Base-by-base conservation (phyloP, 1,284 basidiomycete genomes). In the Agaricales sp. region DNA sequence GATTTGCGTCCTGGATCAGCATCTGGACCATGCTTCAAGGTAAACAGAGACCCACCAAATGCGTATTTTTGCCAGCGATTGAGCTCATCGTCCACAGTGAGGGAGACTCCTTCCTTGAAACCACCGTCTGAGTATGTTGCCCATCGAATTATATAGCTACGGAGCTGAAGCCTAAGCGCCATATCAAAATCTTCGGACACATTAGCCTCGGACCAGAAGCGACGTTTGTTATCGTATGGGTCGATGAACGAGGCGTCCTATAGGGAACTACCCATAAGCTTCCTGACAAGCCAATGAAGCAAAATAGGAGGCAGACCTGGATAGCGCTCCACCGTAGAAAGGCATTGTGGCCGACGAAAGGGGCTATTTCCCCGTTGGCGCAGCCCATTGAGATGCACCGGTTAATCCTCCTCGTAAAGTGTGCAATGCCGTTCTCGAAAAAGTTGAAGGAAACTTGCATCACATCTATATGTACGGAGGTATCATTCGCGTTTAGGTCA, bases 341-440 rank as follows among this genome's bases (percentile, higher is more conserved):
- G 1, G 89, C 89, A 53, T 92, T 92, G 62, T 92, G 90, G 1
- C 90, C 90, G 50, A 92, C 86, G 58, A 92, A 92, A 0, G 88
- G 88, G 2, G 88, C 85, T 16, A 85, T 81, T 65, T 90, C 88
- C 37, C 86, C 90, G 56, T 87, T 89, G 3, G 78, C 81, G 52
- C 79, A 82, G 21, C 78, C 77, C 70, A 86, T 75, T 0, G 84
- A 83, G 52, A 91, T 91, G 56, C 75, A 81, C 58, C 72, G 73
- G 65, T 90, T 87, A 63, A 89, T 87, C 21, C 86, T 73, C 4
- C 78, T 77, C 1, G 87, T 91, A 67, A 93, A 92, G 65, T 83
- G 83, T 1, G 87, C 80, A 59, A 92, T 82, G 1, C 85, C 86
- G 58, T 87, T 87, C 62, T 92, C 90, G 57, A 92, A 92, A 65